Conservation (phyloP, 345 rosid species). For the Litchi chinensis region DNA sequence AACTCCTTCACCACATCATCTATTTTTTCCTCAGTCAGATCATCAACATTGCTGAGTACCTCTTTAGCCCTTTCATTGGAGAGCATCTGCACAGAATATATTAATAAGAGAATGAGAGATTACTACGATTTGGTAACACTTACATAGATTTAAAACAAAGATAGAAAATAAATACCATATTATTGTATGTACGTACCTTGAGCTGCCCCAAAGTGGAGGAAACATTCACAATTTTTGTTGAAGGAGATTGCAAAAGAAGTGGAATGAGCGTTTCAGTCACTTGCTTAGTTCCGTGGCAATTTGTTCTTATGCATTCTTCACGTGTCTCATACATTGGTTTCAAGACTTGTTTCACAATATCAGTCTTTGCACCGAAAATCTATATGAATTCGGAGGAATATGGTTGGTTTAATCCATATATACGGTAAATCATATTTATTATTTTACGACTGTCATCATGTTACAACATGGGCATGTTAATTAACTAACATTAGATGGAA, state of each 20-base stretch:
- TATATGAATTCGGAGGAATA: neutral
- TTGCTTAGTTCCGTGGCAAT: conserved; percentile 2
- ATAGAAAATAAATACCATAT: neutral
- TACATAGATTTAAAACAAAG: neutral
- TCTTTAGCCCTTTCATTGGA: conserved; percentile 15
- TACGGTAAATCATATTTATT: too few species aligned
- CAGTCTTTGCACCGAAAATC: neutral
- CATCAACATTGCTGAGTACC: neutral
- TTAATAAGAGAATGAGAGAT: neutral
- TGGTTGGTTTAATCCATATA: neutral
- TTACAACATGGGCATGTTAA: too few species aligned
- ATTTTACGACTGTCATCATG: too few species aligned
- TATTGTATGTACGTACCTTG: neutral
- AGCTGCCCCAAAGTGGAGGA: neutral
- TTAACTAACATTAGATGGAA: too few species aligned
- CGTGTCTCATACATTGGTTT: neutral
- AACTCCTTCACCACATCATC: conserved; percentile 25
- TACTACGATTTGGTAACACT: neutral
- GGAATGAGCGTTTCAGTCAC: neutral
- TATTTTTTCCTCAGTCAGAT: conserved; percentile 24
- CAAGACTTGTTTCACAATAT: neutral
- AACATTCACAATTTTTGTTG: neutral
- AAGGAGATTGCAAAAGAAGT: conserved; percentile 9
- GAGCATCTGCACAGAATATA: conserved; percentile 4
- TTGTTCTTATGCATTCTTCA: neutral